Evolutionary conservation across 2,329 filamentous ascomycete genomes (phyloP).

Genomic region (Didymella keratinophila): DNA sequence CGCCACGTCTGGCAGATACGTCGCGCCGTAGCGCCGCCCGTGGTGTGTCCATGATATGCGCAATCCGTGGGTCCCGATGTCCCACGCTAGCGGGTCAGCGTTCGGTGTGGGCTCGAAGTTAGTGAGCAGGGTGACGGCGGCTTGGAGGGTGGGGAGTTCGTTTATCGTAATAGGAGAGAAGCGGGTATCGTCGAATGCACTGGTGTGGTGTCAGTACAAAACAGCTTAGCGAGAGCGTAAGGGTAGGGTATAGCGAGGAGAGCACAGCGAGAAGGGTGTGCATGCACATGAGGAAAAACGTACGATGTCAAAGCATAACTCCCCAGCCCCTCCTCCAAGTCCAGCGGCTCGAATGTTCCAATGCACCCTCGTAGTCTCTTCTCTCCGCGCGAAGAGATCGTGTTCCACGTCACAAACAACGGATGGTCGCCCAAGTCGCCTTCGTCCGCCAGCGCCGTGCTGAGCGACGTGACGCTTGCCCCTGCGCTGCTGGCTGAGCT

Average conservation of each 20-base stretch:
- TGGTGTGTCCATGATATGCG: slow-evolving; percentile 83
- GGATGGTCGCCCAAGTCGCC: slow-evolving; percentile 61
- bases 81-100: slow-evolving; percentile 75
- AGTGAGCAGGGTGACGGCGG: slow-evolving; percentile 78
- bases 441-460: slow-evolving; percentile 40
- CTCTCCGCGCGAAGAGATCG: slow-evolving; percentile 64
- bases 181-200: slow-evolving; percentile 69
- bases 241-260: too few relatives aligned
- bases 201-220: slow-evolving; percentile 33
- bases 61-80: slow-evolving; percentile 83
- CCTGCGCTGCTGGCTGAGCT: slow-evolving; percentile 55
- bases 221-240: too few relatives aligned
- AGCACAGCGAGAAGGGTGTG: too few relatives aligned
- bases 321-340: slow-evolving; percentile 74
- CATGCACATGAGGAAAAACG: too few relatives aligned
- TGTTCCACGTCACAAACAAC: slow-evolving; percentile 96
- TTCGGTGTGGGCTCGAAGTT: slow-evolving; percentile 80
- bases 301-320: slow-evolving; percentile 84
- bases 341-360: slow-evolving; percentile 85
- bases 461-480: slow-evolving; percentile 49
- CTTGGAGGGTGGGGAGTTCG: slow-evolving; percentile 51
- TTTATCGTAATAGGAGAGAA: slow-evolving; percentile 63
- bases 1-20: slow-evolving; percentile 92
- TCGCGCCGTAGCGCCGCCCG: slow-evolving; percentile 78
- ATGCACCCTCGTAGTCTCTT: slow-evolving; percentile 90